Evolutionary conservation across 2,329 filamentous ascomycete genomes (phyloP).

Genomic region (Aphanocladium album): DNA sequence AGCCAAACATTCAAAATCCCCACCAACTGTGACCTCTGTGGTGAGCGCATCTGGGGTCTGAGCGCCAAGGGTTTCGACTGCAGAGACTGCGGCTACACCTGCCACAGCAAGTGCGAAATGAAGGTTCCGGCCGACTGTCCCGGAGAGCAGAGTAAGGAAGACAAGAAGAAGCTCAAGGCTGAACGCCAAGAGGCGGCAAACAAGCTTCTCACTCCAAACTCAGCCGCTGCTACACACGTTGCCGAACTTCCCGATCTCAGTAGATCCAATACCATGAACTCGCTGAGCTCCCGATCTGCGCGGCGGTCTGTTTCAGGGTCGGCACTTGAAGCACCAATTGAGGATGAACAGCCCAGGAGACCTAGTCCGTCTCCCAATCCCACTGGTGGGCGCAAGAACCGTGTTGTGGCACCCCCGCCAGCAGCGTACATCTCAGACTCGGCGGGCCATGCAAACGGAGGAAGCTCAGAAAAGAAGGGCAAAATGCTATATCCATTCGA

Average conservation of each 20-base stretch:
- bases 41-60: slow-evolving; percentile 93
- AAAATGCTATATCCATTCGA: slow-evolving; percentile 91
- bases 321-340: slow-evolving; percentile 29
- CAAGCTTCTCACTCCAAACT: slow-evolving; percentile 45
- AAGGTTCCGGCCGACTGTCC: slow-evolving; percentile 96
- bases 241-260: slow-evolving; percentile 64
- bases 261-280: slow-evolving; percentile 84
- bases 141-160: slow-evolving; percentile 88
- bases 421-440: slow-evolving; percentile 70
- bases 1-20: slow-evolving; percentile 99
- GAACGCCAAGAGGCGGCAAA: slow-evolving; percentile 78
- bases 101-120: slow-evolving; percentile 98
- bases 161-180: slow-evolving; percentile 87
- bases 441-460: slow-evolving; percentile 43
- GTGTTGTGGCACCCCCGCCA: slow-evolving; percentile 85
- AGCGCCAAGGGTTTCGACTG: slow-evolving; percentile 97
- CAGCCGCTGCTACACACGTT: slow-evolving; percentile 36
- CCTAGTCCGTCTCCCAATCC: slow-evolving; percentile 10
- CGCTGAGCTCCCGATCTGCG: slow-evolving; percentile 77
- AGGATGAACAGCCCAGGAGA: slow-evolving; percentile 1
- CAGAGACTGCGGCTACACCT: slow-evolving; percentile 93
- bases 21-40: slow-evolving; percentile 95
- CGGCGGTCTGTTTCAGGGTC: slow-evolving; percentile 68
- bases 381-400: slow-evolving; percentile 48
- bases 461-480: slow-evolving; percentile 48